Percentiles rank a stretch among this genome's conserved stretches.
Conservation (phyloP, 2,329 filamentous ascomycete genomes). For the Aspergillus sp. region DNA sequence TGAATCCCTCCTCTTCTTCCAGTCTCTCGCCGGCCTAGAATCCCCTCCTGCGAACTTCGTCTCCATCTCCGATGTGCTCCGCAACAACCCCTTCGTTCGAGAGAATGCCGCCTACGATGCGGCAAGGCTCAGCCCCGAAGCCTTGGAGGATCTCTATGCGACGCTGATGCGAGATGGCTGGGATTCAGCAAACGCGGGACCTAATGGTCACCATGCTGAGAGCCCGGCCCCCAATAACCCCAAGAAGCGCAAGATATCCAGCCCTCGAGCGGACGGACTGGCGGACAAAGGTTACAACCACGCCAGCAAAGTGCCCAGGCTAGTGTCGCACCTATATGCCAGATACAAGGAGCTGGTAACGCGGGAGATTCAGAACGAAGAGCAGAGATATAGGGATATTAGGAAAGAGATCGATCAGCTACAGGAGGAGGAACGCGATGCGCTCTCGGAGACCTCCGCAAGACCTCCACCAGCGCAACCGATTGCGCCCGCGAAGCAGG, state of each 20-base stretch:
- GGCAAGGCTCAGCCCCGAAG: conserved; percentile 72
- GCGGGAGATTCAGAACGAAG: conserved; percentile 72
- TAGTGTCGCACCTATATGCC: conserved; percentile 74
- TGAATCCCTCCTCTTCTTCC: conserved; percentile 83
- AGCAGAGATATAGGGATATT: conserved; percentile 65
- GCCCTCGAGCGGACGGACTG: conserved; percentile 64
- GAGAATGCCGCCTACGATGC: conserved; percentile 72
- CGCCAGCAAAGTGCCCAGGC: conserved; percentile 65
- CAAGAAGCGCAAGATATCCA: conserved; percentile 74
- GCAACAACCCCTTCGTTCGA: conserved; percentile 71
- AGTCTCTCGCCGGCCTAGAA: conserved; percentile 71
- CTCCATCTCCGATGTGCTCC: conserved; percentile 73
- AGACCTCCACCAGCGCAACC: conserved; percentile 8
- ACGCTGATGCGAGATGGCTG: conserved; percentile 75
- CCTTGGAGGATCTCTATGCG: conserved; percentile 77
- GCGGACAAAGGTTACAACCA: conserved; percentile 66
- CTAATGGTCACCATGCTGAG: conserved; percentile 29
- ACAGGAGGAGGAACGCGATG: conserved; percentile 61
- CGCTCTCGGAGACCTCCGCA: conserved; percentile 24
- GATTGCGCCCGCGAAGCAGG: conserved; percentile 15
- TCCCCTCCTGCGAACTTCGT: conserved; percentile 66
- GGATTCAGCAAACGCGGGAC: conserved; percentile 38
- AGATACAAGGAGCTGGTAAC: conserved; percentile 71
- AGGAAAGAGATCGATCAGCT: conserved; percentile 69
- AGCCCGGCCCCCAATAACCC: conserved; percentile 50